Conservation (phyloP, 305 asterid genomes). For the Fraxinus sp. region DNA sequence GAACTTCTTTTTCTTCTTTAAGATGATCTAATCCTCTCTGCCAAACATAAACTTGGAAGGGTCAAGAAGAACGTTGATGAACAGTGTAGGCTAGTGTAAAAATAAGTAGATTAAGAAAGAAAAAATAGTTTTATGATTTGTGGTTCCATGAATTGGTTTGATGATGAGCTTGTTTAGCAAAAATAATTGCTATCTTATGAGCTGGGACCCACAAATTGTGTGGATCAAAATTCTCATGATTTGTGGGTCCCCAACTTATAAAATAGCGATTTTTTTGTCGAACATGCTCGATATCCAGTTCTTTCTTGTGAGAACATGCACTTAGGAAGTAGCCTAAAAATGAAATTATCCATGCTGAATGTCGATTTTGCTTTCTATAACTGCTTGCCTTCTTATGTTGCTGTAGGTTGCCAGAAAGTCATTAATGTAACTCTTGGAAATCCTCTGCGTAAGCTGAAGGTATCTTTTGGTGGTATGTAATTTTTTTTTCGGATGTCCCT, state of each 20-base stretch:
- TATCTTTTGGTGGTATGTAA: neutral
- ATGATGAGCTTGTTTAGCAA: no score
- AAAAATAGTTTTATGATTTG: neutral
- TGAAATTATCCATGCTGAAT: neutral
- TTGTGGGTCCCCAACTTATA: no score
- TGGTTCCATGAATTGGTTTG: no score
- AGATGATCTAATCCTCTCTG: neutral
- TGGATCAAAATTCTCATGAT: no score
- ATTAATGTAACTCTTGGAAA: conserved; percentile 36
- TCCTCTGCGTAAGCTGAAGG: conserved; percentile 25
- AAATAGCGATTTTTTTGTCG: no score
- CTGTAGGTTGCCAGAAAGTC: conserved; percentile 91
- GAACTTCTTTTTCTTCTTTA: neutral
- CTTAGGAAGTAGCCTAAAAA: neutral
- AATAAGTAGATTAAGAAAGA: neutral
- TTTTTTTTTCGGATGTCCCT: neutral
- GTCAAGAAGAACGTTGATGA: neutral
- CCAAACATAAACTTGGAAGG: neutral
- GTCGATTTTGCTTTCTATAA: neutral
- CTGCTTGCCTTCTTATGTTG: neutral
- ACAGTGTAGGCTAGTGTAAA: neutral
- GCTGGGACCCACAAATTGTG: no score
- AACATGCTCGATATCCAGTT: neutral
- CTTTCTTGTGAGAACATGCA: neutral
- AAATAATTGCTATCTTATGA: no score